Percentiles rank a stretch among this genome's conserved stretches.
phyloP scores from a whole-genome alignment of 257 asterid genomes.

The Rhazya stricta region DNA sequence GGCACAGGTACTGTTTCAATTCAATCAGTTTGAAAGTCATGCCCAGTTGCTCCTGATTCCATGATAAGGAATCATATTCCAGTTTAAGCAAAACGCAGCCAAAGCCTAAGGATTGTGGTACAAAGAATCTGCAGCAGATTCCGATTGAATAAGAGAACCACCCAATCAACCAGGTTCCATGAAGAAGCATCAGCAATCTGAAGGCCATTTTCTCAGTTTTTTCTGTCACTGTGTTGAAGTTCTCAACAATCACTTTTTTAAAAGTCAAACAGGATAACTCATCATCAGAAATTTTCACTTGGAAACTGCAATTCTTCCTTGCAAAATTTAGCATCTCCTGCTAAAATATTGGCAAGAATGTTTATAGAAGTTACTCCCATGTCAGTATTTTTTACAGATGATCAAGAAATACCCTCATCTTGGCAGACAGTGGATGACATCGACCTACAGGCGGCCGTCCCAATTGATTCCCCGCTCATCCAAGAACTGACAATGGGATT shows the following conservation, averaged over 20 bases:
- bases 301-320: neutral
- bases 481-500: neutral
- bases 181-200: neutral
- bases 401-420: neutral
- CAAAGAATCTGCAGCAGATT: constrained; percentile 23
- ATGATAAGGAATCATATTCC: constrained; percentile 38
- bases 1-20: constrained; percentile 11
- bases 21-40: constrained; percentile 21
- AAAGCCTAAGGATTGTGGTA: constrained; percentile 15
- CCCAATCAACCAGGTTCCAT: neutral
- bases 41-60: constrained; percentile 13
- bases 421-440: constrained; percentile 7
- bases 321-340: neutral
- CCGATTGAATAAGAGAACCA: constrained; percentile 21
- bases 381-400: neutral
- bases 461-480: neutral
- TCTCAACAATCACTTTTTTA: neutral
- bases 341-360: constrained; percentile 9
- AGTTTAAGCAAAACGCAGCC: constrained; percentile 17
- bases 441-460: neutral
- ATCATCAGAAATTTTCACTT: neutral
- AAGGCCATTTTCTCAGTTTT: neutral
- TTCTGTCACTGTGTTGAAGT: neutral
- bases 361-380: neutral
- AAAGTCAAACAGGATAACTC: neutral